A percentile compares a stretch with the other conserved stretches of the same genome.
phyloP scores from a whole-genome alignment of 2,329 filamentous ascomycete species.

The Xylariaceae sp. region DNA sequence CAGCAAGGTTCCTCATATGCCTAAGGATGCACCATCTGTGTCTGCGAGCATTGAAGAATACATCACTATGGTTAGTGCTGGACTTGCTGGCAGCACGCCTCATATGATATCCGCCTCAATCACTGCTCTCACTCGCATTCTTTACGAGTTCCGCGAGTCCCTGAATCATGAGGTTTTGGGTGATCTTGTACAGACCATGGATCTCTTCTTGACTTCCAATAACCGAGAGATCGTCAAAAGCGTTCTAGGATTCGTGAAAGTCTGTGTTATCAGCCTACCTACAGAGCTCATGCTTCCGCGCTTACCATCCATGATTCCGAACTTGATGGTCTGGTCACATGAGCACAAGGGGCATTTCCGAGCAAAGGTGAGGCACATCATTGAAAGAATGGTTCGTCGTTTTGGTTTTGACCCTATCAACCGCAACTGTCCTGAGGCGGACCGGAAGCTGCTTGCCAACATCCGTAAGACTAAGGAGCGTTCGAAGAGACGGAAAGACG shows the following conservation, averaged over 20 bases:
- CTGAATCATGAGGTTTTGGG: slow-evolving; percentile 71
- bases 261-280: slow-evolving; percentile 85
- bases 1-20: slow-evolving; percentile 85
- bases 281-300: slow-evolving; percentile 77
- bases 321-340: slow-evolving; percentile 93
- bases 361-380: slow-evolving; percentile 95
- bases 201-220: slow-evolving; percentile 93
- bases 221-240: slow-evolving; percentile 96
- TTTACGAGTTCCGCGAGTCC: slow-evolving; percentile 83
- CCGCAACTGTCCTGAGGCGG: slow-evolving; percentile 78
- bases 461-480: slow-evolving; percentile 95
- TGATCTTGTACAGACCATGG: slow-evolving; percentile 91
- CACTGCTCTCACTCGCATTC: slow-evolving; percentile 87
- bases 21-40: slow-evolving; percentile 74
- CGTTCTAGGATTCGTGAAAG: slow-evolving; percentile 94
- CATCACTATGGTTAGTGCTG: slow-evolving; percentile 97
- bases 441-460: slow-evolving; percentile 88
- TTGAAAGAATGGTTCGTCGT: slow-evolving; percentile 89
- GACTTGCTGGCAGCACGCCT: slow-evolving; percentile 86
- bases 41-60: slow-evolving; percentile 89
- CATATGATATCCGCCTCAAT: slow-evolving; percentile 99
- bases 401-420: slow-evolving; percentile 85
- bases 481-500: slow-evolving; percentile 85
- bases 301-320: slow-evolving; percentile 77
- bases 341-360: slow-evolving; percentile 98